These are phyloP conservation scores for Kurtzmaniella quercitrusa DNA, from an alignment of 1,139 yeast species.

Conservation along the genomic window DNA sequence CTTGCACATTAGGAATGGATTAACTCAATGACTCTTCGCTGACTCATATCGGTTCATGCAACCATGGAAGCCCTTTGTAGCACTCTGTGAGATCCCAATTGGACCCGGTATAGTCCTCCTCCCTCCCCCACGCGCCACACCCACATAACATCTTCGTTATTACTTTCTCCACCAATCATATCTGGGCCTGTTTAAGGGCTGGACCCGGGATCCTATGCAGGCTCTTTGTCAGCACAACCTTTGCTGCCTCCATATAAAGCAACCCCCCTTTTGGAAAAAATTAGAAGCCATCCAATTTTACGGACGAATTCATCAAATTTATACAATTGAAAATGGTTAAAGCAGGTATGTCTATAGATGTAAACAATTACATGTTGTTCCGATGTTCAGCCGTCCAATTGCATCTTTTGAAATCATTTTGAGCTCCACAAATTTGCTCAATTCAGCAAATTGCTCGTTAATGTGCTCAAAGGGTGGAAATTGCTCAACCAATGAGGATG, in stretches of 20 bases:
- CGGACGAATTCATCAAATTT: not conserved
- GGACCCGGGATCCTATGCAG: not conserved
- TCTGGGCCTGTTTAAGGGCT: not conserved
- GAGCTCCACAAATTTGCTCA: slow-evolving; percentile 5
- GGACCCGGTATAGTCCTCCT: no score
- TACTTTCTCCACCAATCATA: slow-evolving; percentile 2
- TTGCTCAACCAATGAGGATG: no score
- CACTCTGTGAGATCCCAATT: no score
- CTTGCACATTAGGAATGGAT: no score
- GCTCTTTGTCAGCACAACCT: slow-evolving; percentile 1
- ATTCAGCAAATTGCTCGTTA: slow-evolving; percentile 4
- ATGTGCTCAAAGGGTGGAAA: not conserved
- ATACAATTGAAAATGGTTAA: slow-evolving; percentile 8
- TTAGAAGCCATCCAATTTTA: not conserved
- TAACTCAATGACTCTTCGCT: no score
- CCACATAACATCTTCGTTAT: no score
- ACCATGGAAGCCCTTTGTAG: no score
- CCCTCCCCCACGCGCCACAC: no score
- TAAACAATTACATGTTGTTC: no score
- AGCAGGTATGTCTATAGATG: slow-evolving; percentile 7
- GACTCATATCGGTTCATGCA: no score
- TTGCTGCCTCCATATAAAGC: not conserved
- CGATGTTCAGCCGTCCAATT: no score
- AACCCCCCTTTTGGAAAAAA: not conserved
- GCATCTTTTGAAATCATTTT: not conserved